A percentile compares a stretch with the other conserved stretches of the same genome.
These are phyloP conservation scores for Pelargonium exstipulatum DNA, from an alignment of 441 rosid genomes.

Conservation along the genomic window DNA sequence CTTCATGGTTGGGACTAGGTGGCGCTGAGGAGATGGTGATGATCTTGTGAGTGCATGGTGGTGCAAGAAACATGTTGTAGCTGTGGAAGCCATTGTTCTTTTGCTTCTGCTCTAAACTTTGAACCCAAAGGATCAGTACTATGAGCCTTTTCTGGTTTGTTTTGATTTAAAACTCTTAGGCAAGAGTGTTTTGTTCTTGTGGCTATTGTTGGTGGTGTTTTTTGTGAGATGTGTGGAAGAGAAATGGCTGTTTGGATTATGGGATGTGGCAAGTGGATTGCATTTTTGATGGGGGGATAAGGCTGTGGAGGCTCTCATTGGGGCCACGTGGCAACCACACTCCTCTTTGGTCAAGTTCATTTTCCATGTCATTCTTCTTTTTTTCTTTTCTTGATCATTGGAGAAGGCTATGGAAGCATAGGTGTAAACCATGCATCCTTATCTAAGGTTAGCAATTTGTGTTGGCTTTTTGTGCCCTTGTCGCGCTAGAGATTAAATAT, in stretches of 20 bases:
- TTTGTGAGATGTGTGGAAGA: slow-evolving; percentile 21
- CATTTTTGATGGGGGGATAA: slow-evolving; percentile 47
- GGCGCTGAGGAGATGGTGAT: slow-evolving; percentile 56
- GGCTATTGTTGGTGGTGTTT: background rate
- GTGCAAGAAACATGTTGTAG: slow-evolving; percentile 73
- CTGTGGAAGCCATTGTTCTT: slow-evolving; percentile 77
- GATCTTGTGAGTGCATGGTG: slow-evolving; percentile 57
- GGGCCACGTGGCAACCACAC: slow-evolving; percentile 31
- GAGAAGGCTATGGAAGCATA: too few relatives aligned
- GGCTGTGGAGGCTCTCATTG: slow-evolving; percentile 31
- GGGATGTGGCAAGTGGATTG: slow-evolving; percentile 26
- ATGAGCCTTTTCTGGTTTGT: too few relatives aligned
- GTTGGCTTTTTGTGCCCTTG: too few relatives aligned
- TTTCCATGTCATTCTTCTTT: background rate
- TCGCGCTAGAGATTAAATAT: too few relatives aligned
- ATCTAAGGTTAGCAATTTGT: too few relatives aligned
- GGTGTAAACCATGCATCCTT: too few relatives aligned
- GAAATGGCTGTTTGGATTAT: slow-evolving; percentile 23
- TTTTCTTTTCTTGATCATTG: background rate
- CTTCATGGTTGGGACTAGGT: slow-evolving; percentile 37
- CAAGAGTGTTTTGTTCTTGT: background rate
- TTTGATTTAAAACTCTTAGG: background rate
- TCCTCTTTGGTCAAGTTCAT: background rate
- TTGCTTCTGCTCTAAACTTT: too few relatives aligned
- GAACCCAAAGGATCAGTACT: too few relatives aligned